phyloP scores from a whole-genome alignment of 768 basidiomycete species.

The Russula dissimulans region DNA sequence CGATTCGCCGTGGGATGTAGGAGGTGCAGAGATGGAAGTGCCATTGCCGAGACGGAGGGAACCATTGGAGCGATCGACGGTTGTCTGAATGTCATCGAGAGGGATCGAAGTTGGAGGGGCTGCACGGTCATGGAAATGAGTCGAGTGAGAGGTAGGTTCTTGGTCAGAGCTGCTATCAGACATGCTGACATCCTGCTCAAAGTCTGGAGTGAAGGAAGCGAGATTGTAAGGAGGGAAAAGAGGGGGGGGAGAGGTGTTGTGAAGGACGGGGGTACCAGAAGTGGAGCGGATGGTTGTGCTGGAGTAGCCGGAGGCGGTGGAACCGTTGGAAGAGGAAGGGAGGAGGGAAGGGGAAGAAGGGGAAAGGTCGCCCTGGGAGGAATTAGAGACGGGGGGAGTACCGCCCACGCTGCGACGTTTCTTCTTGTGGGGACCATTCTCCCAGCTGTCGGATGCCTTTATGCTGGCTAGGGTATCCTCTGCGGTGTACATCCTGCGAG shows the following conservation, averaged over 20 bases:
- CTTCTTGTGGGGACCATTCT: slow-evolving; percentile 18
- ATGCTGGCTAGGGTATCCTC: slow-evolving; percentile 19
- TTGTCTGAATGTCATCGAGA: slow-evolving; percentile 8
- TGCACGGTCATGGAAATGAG: slow-evolving; percentile 6
- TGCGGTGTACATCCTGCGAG: slow-evolving; percentile 20
- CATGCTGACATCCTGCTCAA: slow-evolving; percentile 16
- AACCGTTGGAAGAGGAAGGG: background rate
- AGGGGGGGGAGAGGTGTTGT: slow-evolving; percentile 7
- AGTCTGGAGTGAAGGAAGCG: background rate
- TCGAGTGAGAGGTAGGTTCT: background rate
- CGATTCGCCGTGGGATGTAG: slow-evolving; percentile 17
- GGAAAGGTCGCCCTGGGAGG: slow-evolving; percentile 7
- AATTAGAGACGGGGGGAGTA: slow-evolving; percentile 6
- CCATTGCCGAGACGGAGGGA: background rate
- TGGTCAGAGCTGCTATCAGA: slow-evolving; percentile 6
- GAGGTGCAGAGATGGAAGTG: slow-evolving; percentile 14
- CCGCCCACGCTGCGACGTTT: slow-evolving; percentile 21
- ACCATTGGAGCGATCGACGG: slow-evolving; percentile 4
- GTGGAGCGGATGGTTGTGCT: slow-evolving; percentile 11
- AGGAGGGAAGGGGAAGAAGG: background rate
- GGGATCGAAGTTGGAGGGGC: slow-evolving; percentile 19
- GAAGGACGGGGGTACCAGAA: slow-evolving; percentile 8
- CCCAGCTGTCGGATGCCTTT: slow-evolving; percentile 18
- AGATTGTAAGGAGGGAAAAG: slow-evolving; percentile 12
- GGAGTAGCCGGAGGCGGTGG: slow-evolving; percentile 3